Percentiles rank a stretch among this genome's conserved stretches.
These are phyloP conservation scores for Apostasia shenzhenica DNA, from an alignment of 106 monocot genomes.

Conservation along the genomic window DNA sequence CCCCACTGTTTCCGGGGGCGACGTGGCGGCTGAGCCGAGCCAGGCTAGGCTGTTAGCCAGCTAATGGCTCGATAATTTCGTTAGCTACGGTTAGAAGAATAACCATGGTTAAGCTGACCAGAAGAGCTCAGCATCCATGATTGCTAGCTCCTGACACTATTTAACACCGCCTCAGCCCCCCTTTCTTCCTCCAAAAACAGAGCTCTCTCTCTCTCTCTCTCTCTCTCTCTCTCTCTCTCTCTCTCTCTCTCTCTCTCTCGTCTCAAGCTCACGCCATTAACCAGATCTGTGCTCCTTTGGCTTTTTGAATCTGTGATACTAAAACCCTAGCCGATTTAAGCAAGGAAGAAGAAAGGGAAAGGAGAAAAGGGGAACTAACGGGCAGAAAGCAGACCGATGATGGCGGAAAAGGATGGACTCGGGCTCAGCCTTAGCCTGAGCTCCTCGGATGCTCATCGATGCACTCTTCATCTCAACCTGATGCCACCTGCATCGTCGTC, in stretches of 20 bases:
- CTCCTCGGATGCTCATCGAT: background rate
- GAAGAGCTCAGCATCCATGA: background rate
- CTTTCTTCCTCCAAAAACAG: background rate
- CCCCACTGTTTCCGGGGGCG: background rate
- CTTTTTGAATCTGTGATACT: background rate
- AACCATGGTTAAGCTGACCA: background rate
- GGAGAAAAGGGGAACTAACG: no score
- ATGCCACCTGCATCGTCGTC: constrained; percentile 4
- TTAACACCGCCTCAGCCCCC: background rate
- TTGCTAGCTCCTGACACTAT: background rate
- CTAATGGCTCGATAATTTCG: no score
- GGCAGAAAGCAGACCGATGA: constrained; percentile 4
- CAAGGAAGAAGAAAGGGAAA: background rate
- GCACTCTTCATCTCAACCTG: constrained; percentile 7
- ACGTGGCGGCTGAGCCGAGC: background rate
- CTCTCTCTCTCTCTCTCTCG: background rate
- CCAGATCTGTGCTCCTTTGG: background rate
- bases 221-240: background rate
- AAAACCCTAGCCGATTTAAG: no score
- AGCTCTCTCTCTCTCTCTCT: background rate
- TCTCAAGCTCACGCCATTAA: background rate
- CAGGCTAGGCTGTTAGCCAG: no score
- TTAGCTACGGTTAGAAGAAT: background rate
- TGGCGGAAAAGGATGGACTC: constrained; percentile 18
- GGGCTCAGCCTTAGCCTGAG: constrained; percentile 19